These are phyloP conservation scores for Neonectria ditissima DNA, from an alignment of 2,329 filamentous ascomycete genomes.

Conservation along the genomic window DNA sequence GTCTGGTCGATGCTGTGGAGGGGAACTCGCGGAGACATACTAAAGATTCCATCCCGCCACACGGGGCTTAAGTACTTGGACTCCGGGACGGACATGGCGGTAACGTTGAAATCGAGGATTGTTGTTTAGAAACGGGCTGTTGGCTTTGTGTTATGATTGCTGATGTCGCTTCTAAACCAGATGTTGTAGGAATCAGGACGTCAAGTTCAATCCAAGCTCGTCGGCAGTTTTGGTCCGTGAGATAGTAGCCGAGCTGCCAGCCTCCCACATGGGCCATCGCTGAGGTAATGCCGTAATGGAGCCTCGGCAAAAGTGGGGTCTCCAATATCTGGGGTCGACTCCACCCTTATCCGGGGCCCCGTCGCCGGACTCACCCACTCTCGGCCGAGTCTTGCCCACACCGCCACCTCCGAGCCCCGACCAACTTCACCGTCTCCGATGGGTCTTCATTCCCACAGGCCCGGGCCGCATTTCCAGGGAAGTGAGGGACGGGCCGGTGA, in stretches of 20 bases:
- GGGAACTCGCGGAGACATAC: conserved; percentile 58
- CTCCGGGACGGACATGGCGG: conserved; percentile 75
- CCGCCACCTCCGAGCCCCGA: conserved; percentile 3
- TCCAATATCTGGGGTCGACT: conserved; percentile 21
- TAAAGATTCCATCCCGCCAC: conserved; percentile 90
- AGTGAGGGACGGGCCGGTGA: too few species aligned
- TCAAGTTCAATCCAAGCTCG: too few species aligned
- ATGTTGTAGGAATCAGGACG: not conserved
- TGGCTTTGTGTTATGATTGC: not conserved
- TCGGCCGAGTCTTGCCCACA: conserved; percentile 38
- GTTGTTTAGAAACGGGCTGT: not conserved
- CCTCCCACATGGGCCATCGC: conserved; percentile 8
- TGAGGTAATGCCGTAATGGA: conserved; percentile 6
- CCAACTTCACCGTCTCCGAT: conserved; percentile 2
- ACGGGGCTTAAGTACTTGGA: conserved; percentile 83
- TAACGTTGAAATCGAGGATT: not conserved
- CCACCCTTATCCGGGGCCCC: conserved; percentile 7
- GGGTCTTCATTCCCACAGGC: not conserved
- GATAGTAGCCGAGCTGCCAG: not conserved
- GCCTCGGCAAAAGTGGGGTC: conserved; percentile 39
- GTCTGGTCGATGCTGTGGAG: not conserved
- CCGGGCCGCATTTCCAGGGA: not conserved
- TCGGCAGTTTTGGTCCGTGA: not conserved
- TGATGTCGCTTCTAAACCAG: not conserved
- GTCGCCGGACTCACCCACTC: conserved; percentile 12